phyloP scores from a whole-genome alignment of 805 yeast species.

The Limtongozyma cylindracea region DNA sequence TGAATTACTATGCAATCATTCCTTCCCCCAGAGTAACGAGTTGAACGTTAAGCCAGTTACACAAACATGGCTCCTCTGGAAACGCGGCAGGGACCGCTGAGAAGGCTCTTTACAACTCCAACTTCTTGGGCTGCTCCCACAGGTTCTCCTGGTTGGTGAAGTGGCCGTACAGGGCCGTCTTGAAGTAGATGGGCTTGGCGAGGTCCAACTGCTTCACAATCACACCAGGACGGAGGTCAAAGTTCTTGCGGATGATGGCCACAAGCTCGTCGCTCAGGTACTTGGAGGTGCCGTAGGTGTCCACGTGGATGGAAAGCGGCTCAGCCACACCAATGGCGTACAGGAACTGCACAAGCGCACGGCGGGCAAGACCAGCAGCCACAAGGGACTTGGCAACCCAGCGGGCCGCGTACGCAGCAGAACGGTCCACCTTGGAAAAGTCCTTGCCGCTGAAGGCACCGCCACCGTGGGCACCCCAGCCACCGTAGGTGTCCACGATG shows the following conservation, averaged over 20 bases:
- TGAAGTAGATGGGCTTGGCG: constrained; percentile 97
- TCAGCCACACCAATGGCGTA: constrained; percentile 99
- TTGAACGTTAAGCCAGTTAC: too few species aligned
- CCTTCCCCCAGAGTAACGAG: too few species aligned
- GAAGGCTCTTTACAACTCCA: constrained; percentile 39
- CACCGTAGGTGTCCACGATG: constrained; percentile 99
- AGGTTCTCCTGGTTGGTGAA: constrained; percentile 97
- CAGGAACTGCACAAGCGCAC: constrained; percentile 95
- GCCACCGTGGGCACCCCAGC: constrained; percentile 99
- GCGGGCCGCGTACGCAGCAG: constrained; percentile 99
- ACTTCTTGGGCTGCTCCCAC: constrained; percentile 92
- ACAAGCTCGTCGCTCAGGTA: constrained; percentile 78
- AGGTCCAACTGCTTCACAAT: constrained; percentile 89
- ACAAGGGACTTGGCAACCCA: constrained; percentile 99
- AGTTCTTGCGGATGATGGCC: constrained; percentile 76
- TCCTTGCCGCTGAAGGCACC: constrained; percentile 99
- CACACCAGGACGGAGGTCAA: constrained; percentile 98
- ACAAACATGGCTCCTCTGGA: too few species aligned
- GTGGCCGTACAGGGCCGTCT: constrained; percentile 99
- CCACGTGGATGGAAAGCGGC: constrained; percentile 93
- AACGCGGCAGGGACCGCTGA: too few species aligned
- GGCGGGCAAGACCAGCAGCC: constrained; percentile 81
- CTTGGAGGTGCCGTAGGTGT: constrained; percentile 94
- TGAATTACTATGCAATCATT: too few species aligned
- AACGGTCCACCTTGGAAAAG: constrained; percentile 98